Conservation (phyloP, 1,139 yeast species). For the Blastobotrys indianensis region DNA sequence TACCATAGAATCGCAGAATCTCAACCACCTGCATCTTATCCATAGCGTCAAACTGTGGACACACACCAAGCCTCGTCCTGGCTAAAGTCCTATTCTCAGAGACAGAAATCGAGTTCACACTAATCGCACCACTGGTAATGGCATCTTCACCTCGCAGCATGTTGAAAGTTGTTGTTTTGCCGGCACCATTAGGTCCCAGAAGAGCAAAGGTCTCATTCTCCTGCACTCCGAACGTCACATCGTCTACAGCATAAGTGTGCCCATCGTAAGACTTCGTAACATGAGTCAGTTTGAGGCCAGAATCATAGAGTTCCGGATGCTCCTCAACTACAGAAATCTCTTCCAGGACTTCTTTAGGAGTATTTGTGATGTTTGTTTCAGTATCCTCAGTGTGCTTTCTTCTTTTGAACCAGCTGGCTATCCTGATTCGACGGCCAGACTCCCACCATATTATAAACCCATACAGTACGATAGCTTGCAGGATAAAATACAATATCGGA, state of each 20-base stretch:
- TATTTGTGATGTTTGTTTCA: not conserved
- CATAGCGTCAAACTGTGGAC: conserved; percentile 39
- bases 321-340: conserved; percentile 19
- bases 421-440: conserved; percentile 22
- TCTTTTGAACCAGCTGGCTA: not conserved
- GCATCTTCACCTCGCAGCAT: conserved; percentile 50
- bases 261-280: conserved; percentile 28
- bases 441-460: conserved; percentile 33
- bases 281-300: conserved; percentile 30
- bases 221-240: conserved; percentile 34
- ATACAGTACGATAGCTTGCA: conserved; percentile 27
- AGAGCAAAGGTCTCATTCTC: conserved; percentile 35
- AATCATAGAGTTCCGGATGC: conserved; percentile 16
- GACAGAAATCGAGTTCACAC: conserved; percentile 31
- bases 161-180: conserved; percentile 82
- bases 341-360: conserved; percentile 15
- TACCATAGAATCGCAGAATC: conserved; percentile 32
- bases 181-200: conserved; percentile 97
- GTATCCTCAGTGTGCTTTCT: not conserved
- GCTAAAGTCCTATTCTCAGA: conserved; percentile 28
- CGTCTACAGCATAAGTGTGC: conserved; percentile 29
- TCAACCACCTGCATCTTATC: conserved; percentile 34
- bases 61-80: conserved; percentile 33
- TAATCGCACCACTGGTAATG: conserved; percentile 30
- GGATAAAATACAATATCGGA: conserved; percentile 31